Evolutionary conservation across 2,329 filamentous ascomycete genomes (phyloP).

Genomic region (Capronia coronata): DNA sequence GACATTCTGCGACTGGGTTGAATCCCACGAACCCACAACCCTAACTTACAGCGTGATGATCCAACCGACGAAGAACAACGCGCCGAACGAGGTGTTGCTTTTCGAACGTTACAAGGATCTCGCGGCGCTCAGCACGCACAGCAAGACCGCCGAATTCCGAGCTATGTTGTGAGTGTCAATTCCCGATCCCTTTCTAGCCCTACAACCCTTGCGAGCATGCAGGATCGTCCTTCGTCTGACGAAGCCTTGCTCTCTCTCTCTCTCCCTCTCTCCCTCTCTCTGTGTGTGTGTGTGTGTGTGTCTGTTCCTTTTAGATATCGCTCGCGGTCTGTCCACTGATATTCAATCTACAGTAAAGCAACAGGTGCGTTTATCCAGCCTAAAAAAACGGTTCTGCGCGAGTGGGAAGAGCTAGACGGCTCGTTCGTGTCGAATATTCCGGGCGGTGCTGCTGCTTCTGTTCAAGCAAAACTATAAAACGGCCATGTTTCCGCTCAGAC

Average conservation of each 20-base stretch:
- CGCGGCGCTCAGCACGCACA: slow-evolving; percentile 19
- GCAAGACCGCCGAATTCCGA: slow-evolving; percentile 23
- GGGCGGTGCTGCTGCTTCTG: slow-evolving; percentile 7
- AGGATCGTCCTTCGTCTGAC: no score
- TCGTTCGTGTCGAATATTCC: slow-evolving; percentile 21
- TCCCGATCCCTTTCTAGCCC: background rate
- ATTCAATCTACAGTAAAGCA: slow-evolving; percentile 12
- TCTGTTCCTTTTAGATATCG: background rate
- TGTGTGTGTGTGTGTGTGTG: background rate
- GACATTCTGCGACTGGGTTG: slow-evolving; percentile 23
- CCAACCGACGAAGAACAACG: slow-evolving; percentile 13
- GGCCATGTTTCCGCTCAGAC: no score
- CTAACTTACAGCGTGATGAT: slow-evolving; percentile 23
- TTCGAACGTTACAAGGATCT: slow-evolving; percentile 26
- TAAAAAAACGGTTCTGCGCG: slow-evolving; percentile 21
- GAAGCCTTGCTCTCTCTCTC: no score
- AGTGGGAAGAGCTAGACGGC: slow-evolving; percentile 23
- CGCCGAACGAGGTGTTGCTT: slow-evolving; percentile 21
- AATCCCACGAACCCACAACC: slow-evolving; percentile 20
- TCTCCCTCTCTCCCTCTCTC: background rate
- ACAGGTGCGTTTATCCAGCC: slow-evolving; percentile 19
- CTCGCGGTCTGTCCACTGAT: background rate
- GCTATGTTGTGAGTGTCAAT: slow-evolving; percentile 24
- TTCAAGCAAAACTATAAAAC: slow-evolving; percentile 13
- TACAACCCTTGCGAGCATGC: no score